Base-by-base conservation (phyloP, 2,329 filamentous ascomycete species). In the Pyrenophora teres region DNA sequence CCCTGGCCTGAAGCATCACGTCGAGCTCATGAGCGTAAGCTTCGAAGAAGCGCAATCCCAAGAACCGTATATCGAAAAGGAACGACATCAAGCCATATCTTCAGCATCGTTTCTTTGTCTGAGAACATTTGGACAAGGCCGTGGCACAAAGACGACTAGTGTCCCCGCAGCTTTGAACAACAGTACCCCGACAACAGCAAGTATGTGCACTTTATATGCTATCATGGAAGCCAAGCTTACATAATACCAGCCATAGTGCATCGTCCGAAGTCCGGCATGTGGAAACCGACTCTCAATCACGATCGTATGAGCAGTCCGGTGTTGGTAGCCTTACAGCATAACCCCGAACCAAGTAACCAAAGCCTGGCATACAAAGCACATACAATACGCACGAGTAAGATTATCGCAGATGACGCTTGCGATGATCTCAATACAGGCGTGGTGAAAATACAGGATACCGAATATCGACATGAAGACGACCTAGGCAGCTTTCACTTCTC, bases 251-350 rank as follows among this genome's bases (percentile, higher is more conserved):
- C 15, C 33, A 40, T 16, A 56, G 46, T 33, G 49, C 43, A 40
- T 39, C 15, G n/a, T 13, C 39, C 19, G 31, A 40, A 35, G 4
- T 43, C 38, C 19, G 46, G 40, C 38, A 42, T 46, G 21, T 49
- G 56, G 50, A 32, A n/a, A 21, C 33, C 40, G 4, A 40, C 27
- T 16, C 21, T 35, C 4, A 25, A 19, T 21, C 31, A 37, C 15
- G 19, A 49, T 21, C 47, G 40, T 30, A 46, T 35, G 8, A 41
- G 37, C 32, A 49, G 46, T 21, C 32, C 53, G 8, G 30, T 59
- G 10, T 37, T 51, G 15, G 43, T 42, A 13, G 53, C 46, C 8
- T 27, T 59, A 23, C 46, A 46, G 36, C 50, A 32, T 13, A 45
- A 44, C 25, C 33, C 38, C n/a, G 33, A 46, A 30, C 30, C 30